phyloP scores from a whole-genome alignment of 495 filamentous ascomycete species.

The Cenococcum geophilum region DNA sequence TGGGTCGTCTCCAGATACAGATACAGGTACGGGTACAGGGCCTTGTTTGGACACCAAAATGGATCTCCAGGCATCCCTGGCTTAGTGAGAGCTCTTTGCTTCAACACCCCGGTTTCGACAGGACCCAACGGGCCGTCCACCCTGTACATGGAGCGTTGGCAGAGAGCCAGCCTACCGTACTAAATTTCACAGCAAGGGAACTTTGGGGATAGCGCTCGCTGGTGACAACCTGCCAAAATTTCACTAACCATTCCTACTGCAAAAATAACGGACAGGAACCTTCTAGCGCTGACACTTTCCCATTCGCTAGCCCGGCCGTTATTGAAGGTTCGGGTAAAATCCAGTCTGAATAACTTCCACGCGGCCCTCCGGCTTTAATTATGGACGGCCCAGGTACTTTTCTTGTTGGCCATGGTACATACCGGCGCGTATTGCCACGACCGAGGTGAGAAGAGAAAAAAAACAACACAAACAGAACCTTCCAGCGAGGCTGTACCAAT shows the following conservation, averaged over 20 bases:
- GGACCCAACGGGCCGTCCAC: not conserved
- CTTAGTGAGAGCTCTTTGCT: not conserved
- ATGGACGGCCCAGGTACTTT: not conserved
- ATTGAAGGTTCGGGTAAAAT: not conserved
- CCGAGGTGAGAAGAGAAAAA: not conserved
- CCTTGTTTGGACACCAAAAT: not conserved
- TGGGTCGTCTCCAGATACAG: not conserved
- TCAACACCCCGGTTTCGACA: not conserved
- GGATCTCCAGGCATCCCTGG: not conserved
- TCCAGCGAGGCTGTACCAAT: not conserved
- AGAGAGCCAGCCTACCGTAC: not conserved
- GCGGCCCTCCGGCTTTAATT: not conserved
- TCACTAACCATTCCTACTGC: not conserved
- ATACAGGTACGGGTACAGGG: not conserved
- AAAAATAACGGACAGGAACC: not conserved
- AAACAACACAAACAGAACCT: not conserved
- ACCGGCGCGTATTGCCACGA: not conserved
- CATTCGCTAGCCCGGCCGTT: not conserved
- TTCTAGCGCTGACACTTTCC: not conserved
- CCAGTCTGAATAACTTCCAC: not conserved
- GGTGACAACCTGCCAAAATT: not conserved
- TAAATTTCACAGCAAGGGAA: not conserved
- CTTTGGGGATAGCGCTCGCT: not conserved
- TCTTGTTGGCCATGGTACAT: not conserved
- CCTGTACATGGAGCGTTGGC: not conserved